A percentile compares a stretch with the other conserved stretches of the same genome.
These are phyloP conservation scores for Pseudotulostoma volvatum DNA, from an alignment of 495 filamentous ascomycete genomes.

Conservation along the genomic window DNA sequence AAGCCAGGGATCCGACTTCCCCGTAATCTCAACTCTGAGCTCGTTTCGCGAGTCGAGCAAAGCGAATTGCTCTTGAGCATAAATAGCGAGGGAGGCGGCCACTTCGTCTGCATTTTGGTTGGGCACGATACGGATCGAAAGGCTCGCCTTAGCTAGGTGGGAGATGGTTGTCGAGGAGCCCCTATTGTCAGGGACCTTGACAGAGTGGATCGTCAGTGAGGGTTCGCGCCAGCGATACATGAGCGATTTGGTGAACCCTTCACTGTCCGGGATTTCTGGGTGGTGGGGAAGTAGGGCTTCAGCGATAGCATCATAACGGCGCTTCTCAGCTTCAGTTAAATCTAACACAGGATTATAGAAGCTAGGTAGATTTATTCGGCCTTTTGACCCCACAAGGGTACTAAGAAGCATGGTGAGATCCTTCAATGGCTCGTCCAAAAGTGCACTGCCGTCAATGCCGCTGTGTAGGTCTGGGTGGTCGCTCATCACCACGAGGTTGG, in stretches of 20 bases:
- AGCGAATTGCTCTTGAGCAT: conserved; percentile 54
- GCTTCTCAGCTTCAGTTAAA: conserved; percentile 57
- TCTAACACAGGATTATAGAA: conserved; percentile 76
- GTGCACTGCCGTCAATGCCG: conserved; percentile 79
- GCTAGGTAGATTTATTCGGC: conserved; percentile 44
- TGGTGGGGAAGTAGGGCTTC: conserved; percentile 54
- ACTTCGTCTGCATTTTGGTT: conserved; percentile 73
- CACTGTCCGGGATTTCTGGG: conserved; percentile 47
- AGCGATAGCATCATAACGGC: conserved; percentile 71
- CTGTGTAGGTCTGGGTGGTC: conserved; percentile 82
- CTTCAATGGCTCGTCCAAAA: conserved; percentile 78
- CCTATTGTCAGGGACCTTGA: conserved; percentile 48
- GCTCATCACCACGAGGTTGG: conserved; percentile 72
- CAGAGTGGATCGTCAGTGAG: conserved; percentile 79
- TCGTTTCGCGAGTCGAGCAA: conserved; percentile 61
- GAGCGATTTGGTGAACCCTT: conserved; percentile 55
- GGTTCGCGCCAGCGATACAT: conserved; percentile 96
- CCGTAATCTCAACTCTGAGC: conserved; percentile 69
- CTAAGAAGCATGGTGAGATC: conserved; percentile 71
- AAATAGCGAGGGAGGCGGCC: conserved; percentile 44
- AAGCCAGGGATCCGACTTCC: conserved; percentile 90
- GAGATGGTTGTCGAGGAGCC: conserved; percentile 75
- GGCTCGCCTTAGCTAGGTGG: conserved; percentile 61
- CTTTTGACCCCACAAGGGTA: conserved; percentile 51
- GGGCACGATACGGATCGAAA: conserved; percentile 85